Base-by-base conservation (phyloP, 2,329 filamentous ascomycete species). In the Penicillium sp. region DNA sequence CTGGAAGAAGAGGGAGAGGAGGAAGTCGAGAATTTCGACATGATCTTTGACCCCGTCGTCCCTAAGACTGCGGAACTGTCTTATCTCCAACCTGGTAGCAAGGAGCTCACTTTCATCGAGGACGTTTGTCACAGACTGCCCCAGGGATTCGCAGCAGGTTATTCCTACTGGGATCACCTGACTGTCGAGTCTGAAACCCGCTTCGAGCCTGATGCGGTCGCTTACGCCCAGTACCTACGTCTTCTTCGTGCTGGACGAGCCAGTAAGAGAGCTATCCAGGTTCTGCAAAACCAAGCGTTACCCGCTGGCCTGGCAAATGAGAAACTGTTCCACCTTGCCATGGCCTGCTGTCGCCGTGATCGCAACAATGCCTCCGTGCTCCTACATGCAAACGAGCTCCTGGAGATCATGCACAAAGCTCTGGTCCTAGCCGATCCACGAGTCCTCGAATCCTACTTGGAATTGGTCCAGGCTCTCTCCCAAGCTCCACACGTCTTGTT, bases 81-180 rank as follows among this genome's bases (percentile, higher is more conserved):
- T 22, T 84, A 81, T 65, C 79, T 83, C 10, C 72, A 68, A 15
- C 82, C 86, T 0, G 77, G 78, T n/a, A 85, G 84, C 63, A 81
- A 82, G 62, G 85, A 82, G 0, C 84, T 99, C 1, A 89, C 89
- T 1, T 76, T 96, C 49, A 73, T 96, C 22, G 76, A 96, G 45
- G 81, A 86, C 50, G 84, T 89, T 7, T 86, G 92, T 56, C 61
- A 69, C 45, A 79, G 83, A 13, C 83, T 85, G 35, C 84, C 88
- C 35, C 84, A 85, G 56, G 83, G 86, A 56, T 86, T 86, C 8
- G 83, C 84, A 15, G 78, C 85, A n/a, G 90, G 88, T n/a, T 78
- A 85, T 56, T 83, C 83, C 35, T 98, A 97, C 60, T 98, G 93
- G 93, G 81, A 89, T 19, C 73, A 89, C 6, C 80, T 97, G 60